These are phyloP conservation scores for Selenicereus undatus DNA, from an alignment of 148 eudicot species.

Conservation along the genomic window DNA sequence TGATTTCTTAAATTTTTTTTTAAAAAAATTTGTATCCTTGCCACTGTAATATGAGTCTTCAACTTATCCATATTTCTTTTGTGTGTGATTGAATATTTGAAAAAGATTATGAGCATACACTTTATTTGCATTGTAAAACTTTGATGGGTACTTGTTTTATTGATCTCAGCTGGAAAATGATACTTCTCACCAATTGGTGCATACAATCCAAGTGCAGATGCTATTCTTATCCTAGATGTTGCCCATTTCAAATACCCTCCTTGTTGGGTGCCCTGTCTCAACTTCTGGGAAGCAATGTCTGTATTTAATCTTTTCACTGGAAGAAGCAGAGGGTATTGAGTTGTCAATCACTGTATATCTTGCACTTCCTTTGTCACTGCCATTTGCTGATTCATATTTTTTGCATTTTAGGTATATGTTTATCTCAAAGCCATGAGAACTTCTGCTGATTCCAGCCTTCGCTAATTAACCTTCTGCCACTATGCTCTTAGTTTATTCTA, in stretches of 20 bases:
- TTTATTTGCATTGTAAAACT: too few relatives aligned
- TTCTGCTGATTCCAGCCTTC: too few relatives aligned
- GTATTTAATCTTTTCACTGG: neutral
- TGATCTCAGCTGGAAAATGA: neutral
- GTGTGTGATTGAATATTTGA: too few relatives aligned
- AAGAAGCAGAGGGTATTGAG: slow-evolving; percentile 9
- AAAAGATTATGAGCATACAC: too few relatives aligned
- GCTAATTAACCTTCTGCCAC: too few relatives aligned
- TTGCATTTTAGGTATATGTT: neutral
- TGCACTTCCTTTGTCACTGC: neutral
- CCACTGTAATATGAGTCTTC: too few relatives aligned
- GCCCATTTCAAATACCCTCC: slow-evolving; percentile 14
- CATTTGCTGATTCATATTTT: neutral
- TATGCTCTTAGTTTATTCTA: too few relatives aligned
- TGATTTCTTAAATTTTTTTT: too few relatives aligned
- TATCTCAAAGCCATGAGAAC: neutral
- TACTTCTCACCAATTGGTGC: slow-evolving; percentile 12
- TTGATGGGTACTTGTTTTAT: too few relatives aligned
- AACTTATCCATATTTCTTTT: too few relatives aligned
- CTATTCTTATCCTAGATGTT: neutral
- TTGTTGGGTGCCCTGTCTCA: slow-evolving; percentile 2
- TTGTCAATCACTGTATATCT: too few relatives aligned
- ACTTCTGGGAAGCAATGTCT: slow-evolving; percentile 9
- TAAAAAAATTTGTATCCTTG: too few relatives aligned
- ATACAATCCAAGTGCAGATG: neutral